Base-by-base conservation (phyloP, 306 rosid species). In the Neltuma alba region DNA sequence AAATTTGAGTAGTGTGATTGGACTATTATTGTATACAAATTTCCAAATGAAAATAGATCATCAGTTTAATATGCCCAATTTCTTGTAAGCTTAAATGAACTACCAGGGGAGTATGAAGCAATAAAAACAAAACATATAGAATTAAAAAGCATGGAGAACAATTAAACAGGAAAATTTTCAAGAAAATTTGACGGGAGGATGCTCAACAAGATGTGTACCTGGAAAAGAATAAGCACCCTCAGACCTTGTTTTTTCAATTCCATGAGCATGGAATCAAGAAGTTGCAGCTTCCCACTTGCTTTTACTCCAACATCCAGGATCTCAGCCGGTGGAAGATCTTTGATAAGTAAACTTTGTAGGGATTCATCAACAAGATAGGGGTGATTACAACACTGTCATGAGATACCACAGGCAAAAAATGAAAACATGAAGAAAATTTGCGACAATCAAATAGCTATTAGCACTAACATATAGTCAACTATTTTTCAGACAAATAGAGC, bases 241-340 rank as follows among this genome's bases (percentile, higher is more conserved):
- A 87, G 80, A 64, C 87, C 87, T 76, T 61, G 86, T 50, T 88
- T 86, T 72, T 79, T 89, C 77, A 93, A 85, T 87, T 93, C 96
- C 80, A 12, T 72, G 72, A 95, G 96, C 97, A 95, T 89, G 83
- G 83, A 80, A 84, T 91, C 97, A 79, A 95, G 99, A 84, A 92
- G 87, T 80, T 84, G 96, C 80, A 95, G 88, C 90, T 95, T 95
- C 71, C 96, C 98, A 70, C 98, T 89, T 80, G 96, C 93, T 88
- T 91, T 85, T 82, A 90, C 81, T 66, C 85, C 99, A 83, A 89
- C 85, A 71, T 79, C 87, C 72, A 93, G 80, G 81, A 60, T 81
- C 77, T 88, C 89, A 71, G 13, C 70, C 31, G 12, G 84, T 87
- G 81, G 64, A 67, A 84, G 81, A 84, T 80, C 93, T 80, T 83